Evolutionary conservation across 768 basidiomycete genomes (phyloP).

Genomic region (Tubosaeta brunneosetosa): DNA sequence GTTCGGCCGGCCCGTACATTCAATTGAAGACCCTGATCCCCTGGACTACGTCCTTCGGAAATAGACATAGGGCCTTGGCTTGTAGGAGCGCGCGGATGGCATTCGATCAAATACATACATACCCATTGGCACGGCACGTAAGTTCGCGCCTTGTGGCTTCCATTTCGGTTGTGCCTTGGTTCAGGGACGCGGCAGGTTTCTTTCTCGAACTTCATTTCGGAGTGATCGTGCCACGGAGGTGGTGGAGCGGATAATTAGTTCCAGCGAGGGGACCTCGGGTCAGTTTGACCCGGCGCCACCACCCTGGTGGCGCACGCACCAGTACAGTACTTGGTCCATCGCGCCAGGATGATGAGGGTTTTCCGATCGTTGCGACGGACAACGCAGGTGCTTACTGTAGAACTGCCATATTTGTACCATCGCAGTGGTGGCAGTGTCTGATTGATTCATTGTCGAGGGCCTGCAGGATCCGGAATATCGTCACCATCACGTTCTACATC

Average conservation of each 20-base stretch:
- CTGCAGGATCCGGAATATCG: not conserved
- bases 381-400: not conserved
- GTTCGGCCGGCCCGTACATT: not conserved
- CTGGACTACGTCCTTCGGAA: not conserved
- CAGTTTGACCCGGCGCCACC: not conserved
- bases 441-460: not conserved
- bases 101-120: not conserved
- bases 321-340: not conserved
- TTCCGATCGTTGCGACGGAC: not conserved
- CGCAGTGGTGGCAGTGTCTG: not conserved
- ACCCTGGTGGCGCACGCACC: not conserved
- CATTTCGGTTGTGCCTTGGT: not conserved
- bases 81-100: not conserved
- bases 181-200: not conserved
- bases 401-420: not conserved
- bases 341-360: not conserved
- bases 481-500: not conserved
- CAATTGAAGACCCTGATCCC: not conserved
- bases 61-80: not conserved
- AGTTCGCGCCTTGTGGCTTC: not conserved
- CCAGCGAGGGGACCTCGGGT: not conserved
- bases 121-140: not conserved
- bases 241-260: not conserved
- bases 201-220: no score
- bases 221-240: not conserved